Conservation (phyloP, 2,329 filamentous ascomycete genomes). For the Colletotrichum echinochloae region DNA sequence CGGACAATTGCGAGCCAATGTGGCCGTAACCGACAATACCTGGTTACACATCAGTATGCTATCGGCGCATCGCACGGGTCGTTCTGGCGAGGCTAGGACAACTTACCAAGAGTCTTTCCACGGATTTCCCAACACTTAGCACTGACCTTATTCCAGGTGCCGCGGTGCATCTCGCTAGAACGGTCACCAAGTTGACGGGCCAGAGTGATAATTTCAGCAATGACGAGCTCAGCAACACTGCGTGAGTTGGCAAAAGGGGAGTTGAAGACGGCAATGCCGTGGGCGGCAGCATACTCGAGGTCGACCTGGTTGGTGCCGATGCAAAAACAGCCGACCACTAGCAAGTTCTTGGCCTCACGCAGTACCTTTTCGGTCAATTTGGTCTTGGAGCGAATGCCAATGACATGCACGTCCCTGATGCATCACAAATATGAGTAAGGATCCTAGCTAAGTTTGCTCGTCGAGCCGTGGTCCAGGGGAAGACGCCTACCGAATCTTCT, state of each 20-base stretch:
- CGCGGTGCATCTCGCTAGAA: constrained; percentile 92
- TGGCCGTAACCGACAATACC: constrained; percentile 97
- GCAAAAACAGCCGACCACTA: constrained; percentile 98
- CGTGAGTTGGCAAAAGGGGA: constrained; percentile 98
- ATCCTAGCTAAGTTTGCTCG: neutral
- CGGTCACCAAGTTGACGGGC: constrained; percentile 94
- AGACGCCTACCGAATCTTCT: constrained; percentile 86
- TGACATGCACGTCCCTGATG: constrained; percentile 89
- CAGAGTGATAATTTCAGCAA: constrained; percentile 90
- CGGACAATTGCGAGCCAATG: constrained; percentile 95
- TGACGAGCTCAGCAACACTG: constrained; percentile 95
- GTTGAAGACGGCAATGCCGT: constrained; percentile 98
- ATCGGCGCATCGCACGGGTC: neutral
- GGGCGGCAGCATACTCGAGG: constrained; percentile 82
- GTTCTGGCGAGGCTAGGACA: neutral
- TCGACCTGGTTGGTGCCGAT: constrained; percentile 98
- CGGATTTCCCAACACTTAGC: constrained; percentile 97
- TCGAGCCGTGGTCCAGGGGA: neutral
- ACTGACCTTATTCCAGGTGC: constrained; percentile 98
- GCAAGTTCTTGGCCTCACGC: constrained; percentile 89
- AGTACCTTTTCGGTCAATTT: constrained; percentile 90
- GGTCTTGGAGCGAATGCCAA: constrained; percentile 98
- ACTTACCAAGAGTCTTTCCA: constrained; percentile 89
- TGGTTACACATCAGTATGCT: constrained; percentile 46
- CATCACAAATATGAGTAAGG: constrained; percentile 42